Percentiles rank a stretch among this genome's conserved stretches.
phyloP scores from a whole-genome alignment of 148 eudicot species.

The Diospyros lotus region DNA sequence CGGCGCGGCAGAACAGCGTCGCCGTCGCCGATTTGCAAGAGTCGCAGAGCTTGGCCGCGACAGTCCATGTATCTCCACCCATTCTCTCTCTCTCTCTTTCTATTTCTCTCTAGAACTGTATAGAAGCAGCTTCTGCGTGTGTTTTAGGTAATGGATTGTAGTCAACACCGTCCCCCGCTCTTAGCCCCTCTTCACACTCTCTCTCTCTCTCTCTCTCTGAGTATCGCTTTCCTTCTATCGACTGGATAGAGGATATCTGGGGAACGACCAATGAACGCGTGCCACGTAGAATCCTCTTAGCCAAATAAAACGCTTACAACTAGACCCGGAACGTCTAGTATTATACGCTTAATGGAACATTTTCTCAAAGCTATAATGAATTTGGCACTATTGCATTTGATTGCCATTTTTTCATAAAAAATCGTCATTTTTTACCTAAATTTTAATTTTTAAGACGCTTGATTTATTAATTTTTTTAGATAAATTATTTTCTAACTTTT shows the following conservation, averaged over 20 bases:
- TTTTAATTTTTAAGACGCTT: too few relatives aligned
- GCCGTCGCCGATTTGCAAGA: slow-evolving; percentile 52
- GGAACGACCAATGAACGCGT: slow-evolving; percentile 4
- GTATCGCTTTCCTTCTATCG: background rate
- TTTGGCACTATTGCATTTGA: too few relatives aligned
- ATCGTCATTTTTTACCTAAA: too few relatives aligned
- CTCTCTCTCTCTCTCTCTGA: background rate
- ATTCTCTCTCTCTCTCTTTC: slow-evolving; percentile 12
- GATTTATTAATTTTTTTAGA: too few relatives aligned
- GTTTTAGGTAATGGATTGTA: background rate
- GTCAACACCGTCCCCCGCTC: background rate
- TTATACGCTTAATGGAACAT: too few relatives aligned
- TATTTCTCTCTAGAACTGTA: background rate
- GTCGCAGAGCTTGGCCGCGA: slow-evolving; percentile 49
- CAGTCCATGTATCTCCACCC: slow-evolving; percentile 25
- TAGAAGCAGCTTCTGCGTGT: background rate
- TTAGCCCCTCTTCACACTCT: background rate
- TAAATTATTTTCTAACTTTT: too few relatives aligned
- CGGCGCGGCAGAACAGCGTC: slow-evolving; percentile 51
- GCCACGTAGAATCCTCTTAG: slow-evolving; percentile 18
- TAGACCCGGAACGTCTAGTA: too few relatives aligned
- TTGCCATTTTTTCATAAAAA: too few relatives aligned
- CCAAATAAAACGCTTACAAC: slow-evolving; percentile 13
- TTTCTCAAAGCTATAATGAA: too few relatives aligned
- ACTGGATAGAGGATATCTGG: slow-evolving; percentile 10